These are phyloP conservation scores for Starmerella etchellsii DNA, from an alignment of 805 yeast genomes.

Conservation along the genomic window DNA sequence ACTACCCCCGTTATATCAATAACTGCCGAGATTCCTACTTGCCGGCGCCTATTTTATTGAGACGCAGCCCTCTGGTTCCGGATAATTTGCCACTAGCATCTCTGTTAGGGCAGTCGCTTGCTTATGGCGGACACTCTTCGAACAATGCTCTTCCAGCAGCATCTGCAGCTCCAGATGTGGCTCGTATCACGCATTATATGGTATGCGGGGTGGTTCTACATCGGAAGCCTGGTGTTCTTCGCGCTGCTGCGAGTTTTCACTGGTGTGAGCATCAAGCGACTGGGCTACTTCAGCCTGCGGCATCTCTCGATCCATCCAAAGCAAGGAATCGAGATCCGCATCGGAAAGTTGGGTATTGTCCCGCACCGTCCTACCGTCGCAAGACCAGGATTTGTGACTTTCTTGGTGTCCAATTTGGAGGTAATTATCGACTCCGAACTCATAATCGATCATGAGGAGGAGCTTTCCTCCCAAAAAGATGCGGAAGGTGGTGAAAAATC, in stretches of 20 bases:
- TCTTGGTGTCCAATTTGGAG: slow-evolving; percentile 26
- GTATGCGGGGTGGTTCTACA: slow-evolving; percentile 18
- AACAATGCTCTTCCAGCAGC: slow-evolving; percentile 19
- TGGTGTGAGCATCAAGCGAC: slow-evolving; percentile 31
- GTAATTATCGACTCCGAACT: slow-evolving; percentile 22
- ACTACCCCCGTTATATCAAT: no score
- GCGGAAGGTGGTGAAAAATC: background rate
- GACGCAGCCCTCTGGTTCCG: no score
- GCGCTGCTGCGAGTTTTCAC: slow-evolving; percentile 31
- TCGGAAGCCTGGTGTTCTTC: slow-evolving; percentile 28
- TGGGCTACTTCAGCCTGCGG: slow-evolving; percentile 31
- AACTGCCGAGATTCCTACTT: no score
- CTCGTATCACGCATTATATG: slow-evolving; percentile 19
- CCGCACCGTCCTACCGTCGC: slow-evolving; percentile 32
- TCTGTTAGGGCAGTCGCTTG: no score
- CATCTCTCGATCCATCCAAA: slow-evolving; percentile 27
- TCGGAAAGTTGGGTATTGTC: slow-evolving; percentile 27
- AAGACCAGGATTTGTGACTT: slow-evolving; percentile 30
- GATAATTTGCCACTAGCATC: no score
- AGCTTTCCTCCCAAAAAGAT: background rate
- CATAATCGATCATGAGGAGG: slow-evolving; percentile 8
- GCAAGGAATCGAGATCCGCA: slow-evolving; percentile 27
- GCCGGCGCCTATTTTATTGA: no score
- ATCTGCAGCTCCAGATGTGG: slow-evolving; percentile 20
- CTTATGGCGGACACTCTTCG: no score